phyloP scores from a whole-genome alignment of 2,329 filamentous ascomycete species.

The Arthrobotrys musiformis region DNA sequence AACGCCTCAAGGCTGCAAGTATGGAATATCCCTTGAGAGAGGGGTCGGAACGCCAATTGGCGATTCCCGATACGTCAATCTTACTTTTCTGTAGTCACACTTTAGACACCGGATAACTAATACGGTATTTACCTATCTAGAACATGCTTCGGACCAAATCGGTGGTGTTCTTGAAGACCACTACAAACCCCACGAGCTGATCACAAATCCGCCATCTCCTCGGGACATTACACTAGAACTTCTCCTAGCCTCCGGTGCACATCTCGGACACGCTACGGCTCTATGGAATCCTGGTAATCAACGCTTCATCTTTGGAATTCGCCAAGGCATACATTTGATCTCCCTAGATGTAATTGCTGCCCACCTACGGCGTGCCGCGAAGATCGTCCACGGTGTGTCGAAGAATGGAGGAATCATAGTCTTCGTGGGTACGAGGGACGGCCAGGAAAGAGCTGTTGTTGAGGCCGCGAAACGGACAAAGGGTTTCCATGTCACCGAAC shows the following conservation, averaged over 20 bases:
- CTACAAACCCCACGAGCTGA: constrained; percentile 74
- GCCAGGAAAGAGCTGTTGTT: constrained; percentile 83
- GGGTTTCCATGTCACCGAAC: constrained; percentile 88
- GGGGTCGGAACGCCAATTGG: background rate
- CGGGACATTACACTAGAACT: constrained; percentile 89
- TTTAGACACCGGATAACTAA: constrained; percentile 4
- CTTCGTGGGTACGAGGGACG: constrained; percentile 86
- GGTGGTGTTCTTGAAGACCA: constrained; percentile 63
- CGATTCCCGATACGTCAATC: background rate
- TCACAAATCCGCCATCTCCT: constrained; percentile 77
- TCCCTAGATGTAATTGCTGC: constrained; percentile 87
- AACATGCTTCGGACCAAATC: constrained; percentile 43
- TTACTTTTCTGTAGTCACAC: background rate
- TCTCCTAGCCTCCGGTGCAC: constrained; percentile 84
- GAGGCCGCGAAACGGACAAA: constrained; percentile 80
- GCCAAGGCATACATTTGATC: constrained; percentile 91
- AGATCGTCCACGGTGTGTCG: constrained; percentile 87
- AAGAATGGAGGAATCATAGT: constrained; percentile 84
- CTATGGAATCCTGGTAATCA: constrained; percentile 96
- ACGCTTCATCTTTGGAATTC: constrained; percentile 90
- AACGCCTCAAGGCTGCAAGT: constrained; percentile 38
- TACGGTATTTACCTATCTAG: background rate
- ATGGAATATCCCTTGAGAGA: background rate
- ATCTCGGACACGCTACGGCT: constrained; percentile 89
- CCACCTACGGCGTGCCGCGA: constrained; percentile 90